phyloP scores from a whole-genome alignment of 371 early-diverging fungal species.

The Fennellomyces sp. region DNA sequence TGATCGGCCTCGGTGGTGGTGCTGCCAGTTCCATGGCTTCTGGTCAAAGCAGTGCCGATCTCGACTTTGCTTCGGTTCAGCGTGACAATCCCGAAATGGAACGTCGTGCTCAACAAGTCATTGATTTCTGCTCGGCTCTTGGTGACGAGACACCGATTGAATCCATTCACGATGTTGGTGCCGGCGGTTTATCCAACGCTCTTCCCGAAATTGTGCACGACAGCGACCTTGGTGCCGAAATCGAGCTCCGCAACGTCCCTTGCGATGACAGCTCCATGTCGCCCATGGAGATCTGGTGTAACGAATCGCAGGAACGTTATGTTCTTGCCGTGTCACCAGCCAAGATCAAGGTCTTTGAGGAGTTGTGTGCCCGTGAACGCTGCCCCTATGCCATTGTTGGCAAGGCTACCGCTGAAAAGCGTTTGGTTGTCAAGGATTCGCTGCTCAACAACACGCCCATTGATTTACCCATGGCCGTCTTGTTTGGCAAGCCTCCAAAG shows the following conservation, averaged over 20 bases:
- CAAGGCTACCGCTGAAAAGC: conserved; percentile 83
- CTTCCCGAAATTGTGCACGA: conserved; percentile 97
- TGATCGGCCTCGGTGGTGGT: conserved; percentile 98
- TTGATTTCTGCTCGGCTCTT: conserved; percentile 87
- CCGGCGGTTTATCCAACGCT: conserved; percentile 97
- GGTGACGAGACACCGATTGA: conserved; percentile 85
- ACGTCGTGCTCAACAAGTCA: conserved; percentile 94
- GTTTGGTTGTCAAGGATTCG: conserved; percentile 80
- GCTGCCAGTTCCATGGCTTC: conserved; percentile 95
- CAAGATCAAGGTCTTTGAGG: conserved; percentile 68
- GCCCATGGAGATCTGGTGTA: conserved; percentile 99
- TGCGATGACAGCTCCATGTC: conserved; percentile 90
- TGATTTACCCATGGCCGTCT: conserved; percentile 92
- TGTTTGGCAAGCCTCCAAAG: conserved; percentile 96
- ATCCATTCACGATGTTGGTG: conserved; percentile 97
- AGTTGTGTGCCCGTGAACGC: conserved; percentile 88
- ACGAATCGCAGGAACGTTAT: conserved; percentile 97
- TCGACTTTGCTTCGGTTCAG: conserved; percentile 98
- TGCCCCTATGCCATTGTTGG: conserved; percentile 94
- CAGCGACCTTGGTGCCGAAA: conserved; percentile 85
- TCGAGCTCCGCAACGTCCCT: conserved; percentile 89
- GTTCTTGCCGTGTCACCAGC: conserved; percentile 85
- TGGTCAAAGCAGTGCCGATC: conserved; percentile 84
- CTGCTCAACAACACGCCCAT: conserved; percentile 73
- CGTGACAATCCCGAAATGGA: conserved; percentile 98